Evolutionary conservation across 2,329 filamentous ascomycete genomes (phyloP).

Genomic region (Coniochaeta prunicola): DNA sequence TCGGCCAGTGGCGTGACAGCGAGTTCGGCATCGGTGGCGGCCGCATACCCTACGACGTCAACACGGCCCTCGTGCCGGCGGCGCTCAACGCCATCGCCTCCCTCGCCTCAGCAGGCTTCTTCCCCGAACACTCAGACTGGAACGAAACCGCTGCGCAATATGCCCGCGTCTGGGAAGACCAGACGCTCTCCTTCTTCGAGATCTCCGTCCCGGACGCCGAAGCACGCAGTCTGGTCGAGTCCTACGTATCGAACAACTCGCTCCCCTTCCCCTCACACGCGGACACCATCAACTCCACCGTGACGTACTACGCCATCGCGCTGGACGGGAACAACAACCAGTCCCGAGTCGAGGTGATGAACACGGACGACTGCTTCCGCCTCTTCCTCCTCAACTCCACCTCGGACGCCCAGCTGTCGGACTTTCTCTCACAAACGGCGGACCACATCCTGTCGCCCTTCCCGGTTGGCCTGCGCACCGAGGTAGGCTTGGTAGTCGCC

Average conservation of each 20-base stretch:
- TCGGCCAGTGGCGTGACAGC: slow-evolving; percentile 59
- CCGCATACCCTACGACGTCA: slow-evolving; percentile 58
- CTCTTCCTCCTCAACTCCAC: slow-evolving; percentile 56
- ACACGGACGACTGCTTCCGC: slow-evolving; percentile 58
- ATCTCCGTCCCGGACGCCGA: slow-evolving; percentile 31
- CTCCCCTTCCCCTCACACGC: slow-evolving; percentile 38
- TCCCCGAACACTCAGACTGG: slow-evolving; percentile 41
- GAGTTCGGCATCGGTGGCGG: slow-evolving; percentile 53
- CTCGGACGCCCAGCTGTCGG: slow-evolving; percentile 46
- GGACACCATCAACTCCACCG: slow-evolving; percentile 28
- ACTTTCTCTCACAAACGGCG: slow-evolving; percentile 49
- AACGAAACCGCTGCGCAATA: slow-evolving; percentile 33
- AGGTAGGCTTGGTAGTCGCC: slow-evolving; percentile 49
- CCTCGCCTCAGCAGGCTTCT: slow-evolving; percentile 42
- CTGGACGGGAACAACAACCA: slow-evolving; percentile 44
- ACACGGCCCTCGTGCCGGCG: slow-evolving; percentile 55
- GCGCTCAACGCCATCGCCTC: slow-evolving; percentile 50
- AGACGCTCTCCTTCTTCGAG: slow-evolving; percentile 51
- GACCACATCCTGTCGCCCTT: slow-evolving; percentile 50
- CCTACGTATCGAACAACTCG: slow-evolving; percentile 34
- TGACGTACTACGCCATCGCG: slow-evolving; percentile 49
- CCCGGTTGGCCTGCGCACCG: slow-evolving; percentile 49
- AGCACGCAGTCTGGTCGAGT: slow-evolving; percentile 37
- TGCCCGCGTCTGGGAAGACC: slow-evolving; percentile 55
- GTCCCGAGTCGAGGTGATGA: slow-evolving; percentile 47